Percentiles rank a stretch among this genome's conserved stretches.
Conservation (phyloP, 768 basidiomycete genomes). For the Lyophyllum shimeji region DNA sequence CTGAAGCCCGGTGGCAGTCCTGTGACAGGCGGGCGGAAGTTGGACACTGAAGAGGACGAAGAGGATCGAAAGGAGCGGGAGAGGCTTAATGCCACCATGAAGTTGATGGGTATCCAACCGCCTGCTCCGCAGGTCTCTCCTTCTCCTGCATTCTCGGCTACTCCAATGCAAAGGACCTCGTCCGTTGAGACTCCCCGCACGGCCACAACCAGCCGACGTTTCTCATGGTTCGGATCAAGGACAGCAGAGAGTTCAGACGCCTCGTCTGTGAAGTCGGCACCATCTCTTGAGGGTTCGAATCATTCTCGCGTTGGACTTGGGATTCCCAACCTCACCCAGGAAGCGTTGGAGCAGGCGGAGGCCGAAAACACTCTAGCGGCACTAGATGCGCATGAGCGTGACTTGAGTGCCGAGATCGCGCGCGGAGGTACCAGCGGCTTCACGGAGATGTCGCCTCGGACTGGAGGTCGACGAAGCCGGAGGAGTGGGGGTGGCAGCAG, state of each 20-base stretch:
- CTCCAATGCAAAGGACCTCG: constrained; percentile 25
- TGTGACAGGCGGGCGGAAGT: constrained; percentile 66
- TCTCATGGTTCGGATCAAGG: constrained; percentile 71
- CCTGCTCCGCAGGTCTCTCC: constrained; percentile 40
- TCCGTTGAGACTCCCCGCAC: constrained; percentile 25
- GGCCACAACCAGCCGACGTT: constrained; percentile 45
- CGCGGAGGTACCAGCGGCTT: constrained; percentile 74
- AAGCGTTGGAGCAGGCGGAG: constrained; percentile 76
- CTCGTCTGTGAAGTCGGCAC: constrained; percentile 46
- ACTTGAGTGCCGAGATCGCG: constrained; percentile 70
- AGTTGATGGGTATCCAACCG: constrained; percentile 88
- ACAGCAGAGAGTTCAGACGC: constrained; percentile 42
- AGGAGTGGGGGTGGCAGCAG: constrained; percentile 66
- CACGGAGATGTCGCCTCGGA: constrained; percentile 66
- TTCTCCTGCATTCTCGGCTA: constrained; percentile 22
- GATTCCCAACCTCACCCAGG: constrained; percentile 59
- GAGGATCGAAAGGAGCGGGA: constrained; percentile 88
- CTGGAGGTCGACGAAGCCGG: constrained; percentile 57
- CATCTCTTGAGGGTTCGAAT: constrained; percentile 27
- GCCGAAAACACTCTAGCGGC: constrained; percentile 74
- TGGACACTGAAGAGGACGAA: constrained; percentile 90
- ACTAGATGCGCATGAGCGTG: constrained; percentile 78
- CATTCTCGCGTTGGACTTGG: constrained; percentile 30
- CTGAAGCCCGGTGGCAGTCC: constrained; percentile 62
- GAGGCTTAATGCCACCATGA: constrained; percentile 87